phyloP scores from a whole-genome alignment of 148 eudicot genomes.

The Rhododendron williamsianum region DNA sequence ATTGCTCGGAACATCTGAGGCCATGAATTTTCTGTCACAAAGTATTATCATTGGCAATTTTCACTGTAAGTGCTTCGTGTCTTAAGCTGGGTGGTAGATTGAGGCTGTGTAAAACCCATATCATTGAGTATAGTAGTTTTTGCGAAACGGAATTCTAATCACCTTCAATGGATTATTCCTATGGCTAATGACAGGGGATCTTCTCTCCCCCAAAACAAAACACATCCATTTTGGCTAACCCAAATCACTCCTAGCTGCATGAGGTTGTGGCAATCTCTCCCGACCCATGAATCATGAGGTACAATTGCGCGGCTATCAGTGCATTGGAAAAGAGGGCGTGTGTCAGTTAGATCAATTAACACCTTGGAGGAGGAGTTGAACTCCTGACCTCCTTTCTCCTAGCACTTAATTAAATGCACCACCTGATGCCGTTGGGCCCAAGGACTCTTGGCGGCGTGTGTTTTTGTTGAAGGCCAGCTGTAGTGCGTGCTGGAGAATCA shows the following conservation, averaged over 20 bases:
- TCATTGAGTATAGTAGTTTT: background rate
- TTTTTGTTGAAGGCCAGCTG: background rate
- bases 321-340: background rate
- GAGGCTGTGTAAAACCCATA: background rate
- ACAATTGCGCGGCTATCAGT: background rate
- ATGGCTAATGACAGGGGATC: background rate
- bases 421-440: too few species aligned
- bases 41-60: background rate
- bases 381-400: too few species aligned
- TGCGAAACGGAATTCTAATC: background rate
- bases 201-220: background rate
- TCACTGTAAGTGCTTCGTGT: background rate
- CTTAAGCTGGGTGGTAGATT: background rate
- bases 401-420: too few species aligned
- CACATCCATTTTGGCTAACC: background rate
- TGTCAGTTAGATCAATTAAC: background rate
- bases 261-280: background rate
- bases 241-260: background rate
- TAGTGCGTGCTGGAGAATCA: background rate
- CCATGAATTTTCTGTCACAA: constrained; percentile 44
- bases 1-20: constrained; percentile 48
- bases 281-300: background rate
- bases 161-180: background rate
- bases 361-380: too few species aligned
- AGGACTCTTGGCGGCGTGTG: too few species aligned